Evolutionary conservation across 768 basidiomycete genomes (phyloP), one percentile per base, ranked within the genome.

Genomic region (Tricholoma flavovirens): DNA sequence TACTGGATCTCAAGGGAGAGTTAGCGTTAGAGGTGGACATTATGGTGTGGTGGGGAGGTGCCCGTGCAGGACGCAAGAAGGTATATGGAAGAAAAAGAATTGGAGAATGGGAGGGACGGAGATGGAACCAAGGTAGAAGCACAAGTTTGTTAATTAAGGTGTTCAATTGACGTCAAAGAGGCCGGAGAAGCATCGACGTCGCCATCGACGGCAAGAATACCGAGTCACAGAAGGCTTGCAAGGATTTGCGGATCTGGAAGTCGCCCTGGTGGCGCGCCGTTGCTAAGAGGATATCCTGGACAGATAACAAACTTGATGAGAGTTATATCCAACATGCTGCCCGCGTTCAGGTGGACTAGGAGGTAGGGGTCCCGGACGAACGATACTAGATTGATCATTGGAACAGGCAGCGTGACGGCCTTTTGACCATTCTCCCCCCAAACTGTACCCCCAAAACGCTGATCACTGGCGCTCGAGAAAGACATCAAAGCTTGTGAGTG

Each of bases 161-260:
- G 64, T 71, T 74, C 71, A 75, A 74, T 77, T 76, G 72, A 74
- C 73, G 74, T 75, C 70, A 74, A 71, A 69, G 64, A 62, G 61
- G 57, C 68, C 67, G 65, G 68, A 66, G 65, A 72, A 68, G 63
- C 65, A 64, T 58, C 56, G 48, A 52, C 59, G 63, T 64, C 59
- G 65, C 60, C 60, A 65, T 67, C 63, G 63, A 60, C 59, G 58
- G 59, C 61, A 67, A 70, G 69, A 67, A 69, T 54, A 58, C 68
- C 64, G 66, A 59, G 49, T 55, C 57, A 65, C 54, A 68, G 66
- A 71, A 69, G 69, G 59, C 59, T 60, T 54, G 52, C 60, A 61
- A 62, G 66, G 66, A 67, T 69, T 69, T 71, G 75, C 74, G 76
- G 76, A 76, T 77, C 75, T 74, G 68, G 64, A 68, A 65, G 63